Evolutionary conservation across 176 grass and related monocot genomes (phyloP).

Genomic region (Olyra latifolia): DNA sequence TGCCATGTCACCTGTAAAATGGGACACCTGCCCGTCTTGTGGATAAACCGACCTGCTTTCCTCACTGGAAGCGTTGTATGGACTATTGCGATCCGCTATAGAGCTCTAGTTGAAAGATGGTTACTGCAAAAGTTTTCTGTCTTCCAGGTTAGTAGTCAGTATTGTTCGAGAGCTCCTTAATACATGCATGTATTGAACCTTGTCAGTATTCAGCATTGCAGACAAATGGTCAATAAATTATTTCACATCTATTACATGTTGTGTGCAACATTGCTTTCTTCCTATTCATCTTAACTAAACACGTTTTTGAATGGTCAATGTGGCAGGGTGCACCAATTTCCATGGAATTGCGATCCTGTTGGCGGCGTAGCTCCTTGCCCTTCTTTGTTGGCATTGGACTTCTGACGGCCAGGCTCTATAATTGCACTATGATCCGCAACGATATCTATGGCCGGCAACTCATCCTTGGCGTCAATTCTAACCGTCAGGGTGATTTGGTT

Average conservation of each 20-base stretch:
- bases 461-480: neutral
- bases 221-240: neutral
- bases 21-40: neutral
- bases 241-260: neutral
- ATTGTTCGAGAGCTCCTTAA: neutral
- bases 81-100: conserved; percentile 24
- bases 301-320: neutral
- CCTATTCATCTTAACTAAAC: neutral
- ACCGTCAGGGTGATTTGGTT: neutral
- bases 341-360: conserved; percentile 12
- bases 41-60: conserved; percentile 28
- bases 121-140: conserved; percentile 15
- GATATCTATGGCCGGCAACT: neutral
- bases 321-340: conserved; percentile 34
- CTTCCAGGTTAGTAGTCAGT: conserved; percentile 36
- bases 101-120: conserved; percentile 43
- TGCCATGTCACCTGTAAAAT: neutral
- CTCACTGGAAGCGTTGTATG: conserved; percentile 24
- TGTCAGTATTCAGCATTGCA: neutral
- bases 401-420: conserved; percentile 34
- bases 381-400: conserved; percentile 44
- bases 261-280: neutral
- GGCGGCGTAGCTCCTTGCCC: conserved; percentile 28
- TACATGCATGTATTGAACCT: neutral
- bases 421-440: neutral